Conservation (phyloP, 2,329 filamentous ascomycete genomes). For the Chaetoscypha palmicola region DNA sequence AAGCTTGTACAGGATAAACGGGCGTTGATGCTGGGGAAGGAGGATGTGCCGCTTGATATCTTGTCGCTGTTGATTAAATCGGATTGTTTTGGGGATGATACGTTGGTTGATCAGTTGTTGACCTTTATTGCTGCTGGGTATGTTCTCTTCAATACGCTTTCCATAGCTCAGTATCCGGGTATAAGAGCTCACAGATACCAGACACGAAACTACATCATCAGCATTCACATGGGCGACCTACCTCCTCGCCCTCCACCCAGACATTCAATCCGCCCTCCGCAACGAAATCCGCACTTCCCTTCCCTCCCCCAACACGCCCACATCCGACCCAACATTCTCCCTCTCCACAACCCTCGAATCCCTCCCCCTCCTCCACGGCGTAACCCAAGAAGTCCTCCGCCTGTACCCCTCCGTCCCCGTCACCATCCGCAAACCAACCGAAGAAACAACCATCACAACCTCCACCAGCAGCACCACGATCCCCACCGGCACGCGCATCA, state of each 20-base stretch:
- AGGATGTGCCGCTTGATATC: conserved; percentile 57
- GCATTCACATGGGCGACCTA: conserved; percentile 66
- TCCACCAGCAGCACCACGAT: conserved; percentile 48
- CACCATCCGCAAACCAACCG: conserved; percentile 56
- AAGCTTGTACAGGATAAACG: conserved; percentile 66
- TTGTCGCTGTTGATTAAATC: conserved; percentile 70
- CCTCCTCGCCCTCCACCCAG: conserved; percentile 51
- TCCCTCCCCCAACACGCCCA: conserved; percentile 29
- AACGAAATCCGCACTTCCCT: conserved; percentile 46
- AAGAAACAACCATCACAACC: conserved; percentile 49
- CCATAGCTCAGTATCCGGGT: no score
- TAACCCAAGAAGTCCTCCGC: conserved; percentile 61
- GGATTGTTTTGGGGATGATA: conserved; percentile 66
- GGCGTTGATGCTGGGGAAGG: conserved; percentile 39
- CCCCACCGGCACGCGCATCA: conserved; percentile 50
- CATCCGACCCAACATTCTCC: conserved; percentile 29
- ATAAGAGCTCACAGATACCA: background rate
- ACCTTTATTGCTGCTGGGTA: conserved; percentile 72
- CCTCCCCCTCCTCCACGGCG: conserved; percentile 58
- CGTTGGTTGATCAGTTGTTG: conserved; percentile 78
- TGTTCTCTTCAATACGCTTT: conserved; percentile 14
- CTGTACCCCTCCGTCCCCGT: conserved; percentile 60
- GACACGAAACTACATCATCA: conserved; percentile 71
- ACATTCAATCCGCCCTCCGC: conserved; percentile 51
- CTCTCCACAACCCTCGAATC: conserved; percentile 49